These are phyloP conservation scores for Hypoxylon fragiforme DNA, from an alignment of 495 filamentous ascomycete species.

Conservation along the genomic window DNA sequence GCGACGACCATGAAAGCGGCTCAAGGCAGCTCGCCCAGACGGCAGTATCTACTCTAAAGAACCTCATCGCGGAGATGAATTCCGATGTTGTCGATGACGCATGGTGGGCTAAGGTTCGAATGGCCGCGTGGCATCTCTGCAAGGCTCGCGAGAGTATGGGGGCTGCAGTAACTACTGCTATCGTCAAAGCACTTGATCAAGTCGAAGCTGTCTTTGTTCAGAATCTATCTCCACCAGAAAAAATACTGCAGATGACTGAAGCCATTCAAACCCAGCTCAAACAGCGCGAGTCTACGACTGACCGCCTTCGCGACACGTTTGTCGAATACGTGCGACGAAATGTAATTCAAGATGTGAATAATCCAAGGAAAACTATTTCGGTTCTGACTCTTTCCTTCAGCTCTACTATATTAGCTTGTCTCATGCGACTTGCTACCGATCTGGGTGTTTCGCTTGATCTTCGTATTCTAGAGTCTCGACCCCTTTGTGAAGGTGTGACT, in stretches of 20 bases:
- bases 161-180: conserved; percentile 56
- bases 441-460: conserved; percentile 50
- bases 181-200: conserved; percentile 49
- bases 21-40: conserved; percentile 57
- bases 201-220: conserved; percentile 36
- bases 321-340: conserved; percentile 25
- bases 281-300: conserved; percentile 22
- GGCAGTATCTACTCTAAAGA: conserved; percentile 52
- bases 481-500: conserved; percentile 64
- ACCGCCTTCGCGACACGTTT: conserved; percentile 43
- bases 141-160: conserved; percentile 68
- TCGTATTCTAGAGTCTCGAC: conserved; percentile 66
- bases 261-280: conserved; percentile 27
- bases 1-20: conserved; percentile 58
- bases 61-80: conserved; percentile 40
- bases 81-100: conserved; percentile 29
- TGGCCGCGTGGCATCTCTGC: conserved; percentile 65
- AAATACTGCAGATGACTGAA: conserved; percentile 40
- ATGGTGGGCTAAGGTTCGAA: conserved; percentile 60
- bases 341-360: conserved; percentile 17
- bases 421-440: conserved; percentile 27
- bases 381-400: conserved; percentile 63
- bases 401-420: conserved; percentile 56
- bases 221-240: conserved; percentile 29
- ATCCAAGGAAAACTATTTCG: conserved; percentile 36